phyloP scores from a whole-genome alignment of 2,329 filamentous ascomycete species.

The Pyrenochaeta sp. region DNA sequence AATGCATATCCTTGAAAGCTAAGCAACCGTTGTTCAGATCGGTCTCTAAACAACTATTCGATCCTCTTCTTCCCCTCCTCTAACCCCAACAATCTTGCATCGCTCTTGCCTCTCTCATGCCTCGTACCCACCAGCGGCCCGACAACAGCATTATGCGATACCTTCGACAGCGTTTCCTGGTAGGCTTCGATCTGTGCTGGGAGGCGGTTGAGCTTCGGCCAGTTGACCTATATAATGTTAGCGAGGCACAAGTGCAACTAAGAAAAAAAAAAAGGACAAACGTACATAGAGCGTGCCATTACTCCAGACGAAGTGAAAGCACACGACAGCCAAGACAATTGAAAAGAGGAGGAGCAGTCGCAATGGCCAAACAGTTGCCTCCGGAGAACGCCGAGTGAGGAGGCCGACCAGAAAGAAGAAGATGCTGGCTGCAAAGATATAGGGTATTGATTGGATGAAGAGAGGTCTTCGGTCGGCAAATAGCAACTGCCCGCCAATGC shows the following conservation, averaged over 20 bases:
- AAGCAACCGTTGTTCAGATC: background rate
- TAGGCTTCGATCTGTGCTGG: slow-evolving; percentile 88
- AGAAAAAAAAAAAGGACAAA: slow-evolving; percentile 31
- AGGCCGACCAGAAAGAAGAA: slow-evolving; percentile 82
- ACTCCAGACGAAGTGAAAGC: slow-evolving; percentile 76
- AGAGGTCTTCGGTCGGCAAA: slow-evolving; percentile 88
- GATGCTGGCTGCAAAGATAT: slow-evolving; percentile 83
- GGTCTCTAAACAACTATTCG: slow-evolving; percentile 62
- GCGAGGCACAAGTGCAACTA: slow-evolving; percentile 3
- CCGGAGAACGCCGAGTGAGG: slow-evolving; percentile 75
- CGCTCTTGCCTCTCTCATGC: slow-evolving; percentile 86
- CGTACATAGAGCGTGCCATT: slow-evolving; percentile 96
- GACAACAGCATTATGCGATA: slow-evolving; percentile 81
- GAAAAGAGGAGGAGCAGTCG: slow-evolving; percentile 84
- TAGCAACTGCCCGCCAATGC: slow-evolving; percentile 74
- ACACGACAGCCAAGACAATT: slow-evolving; percentile 74
- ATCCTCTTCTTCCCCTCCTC: slow-evolving; percentile 99
- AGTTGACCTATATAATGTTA: slow-evolving; percentile 78
- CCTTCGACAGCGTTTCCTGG: slow-evolving; percentile 83
- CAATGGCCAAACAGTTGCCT: slow-evolving; percentile 80
- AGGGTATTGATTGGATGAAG: slow-evolving; percentile 92
- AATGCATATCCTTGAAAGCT: background rate
- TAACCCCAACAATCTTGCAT: slow-evolving; percentile 80
- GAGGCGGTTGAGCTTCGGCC: slow-evolving; percentile 94
- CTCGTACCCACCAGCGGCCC: slow-evolving; percentile 71